These are phyloP conservation scores for Millerago galiae DNA, from an alignment of 805 yeast species.

Conservation along the genomic window DNA sequence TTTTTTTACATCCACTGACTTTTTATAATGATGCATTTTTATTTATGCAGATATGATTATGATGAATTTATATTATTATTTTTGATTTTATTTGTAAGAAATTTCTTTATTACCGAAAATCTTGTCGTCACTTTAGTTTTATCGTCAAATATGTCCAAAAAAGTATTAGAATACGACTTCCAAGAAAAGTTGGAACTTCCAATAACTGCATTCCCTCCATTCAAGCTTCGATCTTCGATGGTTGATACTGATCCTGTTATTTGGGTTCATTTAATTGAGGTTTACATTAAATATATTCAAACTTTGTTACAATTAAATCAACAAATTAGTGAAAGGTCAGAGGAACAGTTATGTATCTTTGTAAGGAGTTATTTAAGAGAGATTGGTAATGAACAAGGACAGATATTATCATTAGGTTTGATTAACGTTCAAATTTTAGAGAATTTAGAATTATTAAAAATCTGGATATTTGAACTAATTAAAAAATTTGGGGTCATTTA, in stretches of 20 bases:
- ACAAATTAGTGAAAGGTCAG: slow-evolving; percentile 44
- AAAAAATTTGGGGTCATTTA: slow-evolving; percentile 48
- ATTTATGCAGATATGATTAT: background rate
- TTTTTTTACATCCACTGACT: background rate
- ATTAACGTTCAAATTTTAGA: slow-evolving; percentile 60
- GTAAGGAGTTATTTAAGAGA: slow-evolving; percentile 54
- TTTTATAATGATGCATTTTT: background rate
- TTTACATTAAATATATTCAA: slow-evolving; percentile 49
- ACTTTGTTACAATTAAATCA: slow-evolving; percentile 27
- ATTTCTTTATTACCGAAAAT: too few relatives aligned
- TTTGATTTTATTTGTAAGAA: background rate
- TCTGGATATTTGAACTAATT: slow-evolving; percentile 39
- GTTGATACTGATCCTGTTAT: slow-evolving; percentile 81
- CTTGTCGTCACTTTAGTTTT: background rate
- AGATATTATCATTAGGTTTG: slow-evolving; percentile 62
- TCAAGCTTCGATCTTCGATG: slow-evolving; percentile 65
- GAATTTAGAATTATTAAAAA: slow-evolving; percentile 43
- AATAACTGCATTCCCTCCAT: slow-evolving; percentile 68
- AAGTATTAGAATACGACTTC: slow-evolving; percentile 5
- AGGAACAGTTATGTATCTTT: slow-evolving; percentile 52
- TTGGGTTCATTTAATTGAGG: slow-evolving; percentile 68
- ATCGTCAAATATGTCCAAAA: background rate
- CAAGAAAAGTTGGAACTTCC: slow-evolving; percentile 37
- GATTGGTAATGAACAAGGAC: slow-evolving; percentile 52
- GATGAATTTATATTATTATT: background rate